Conservation (phyloP, 116 monocot species). For the Phalaenopsis hybrid region DNA sequence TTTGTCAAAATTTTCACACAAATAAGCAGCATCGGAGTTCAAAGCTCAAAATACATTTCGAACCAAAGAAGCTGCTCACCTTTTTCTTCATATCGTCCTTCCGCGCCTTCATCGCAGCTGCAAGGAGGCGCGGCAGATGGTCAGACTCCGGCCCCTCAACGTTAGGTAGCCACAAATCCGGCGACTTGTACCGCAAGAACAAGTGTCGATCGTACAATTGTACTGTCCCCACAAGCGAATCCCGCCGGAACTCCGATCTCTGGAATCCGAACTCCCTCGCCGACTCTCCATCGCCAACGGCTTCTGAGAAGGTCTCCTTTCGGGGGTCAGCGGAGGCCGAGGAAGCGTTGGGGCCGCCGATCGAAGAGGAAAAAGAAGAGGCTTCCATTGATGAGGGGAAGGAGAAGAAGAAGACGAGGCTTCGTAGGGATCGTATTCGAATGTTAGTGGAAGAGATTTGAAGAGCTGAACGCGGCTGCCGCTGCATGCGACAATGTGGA, state of each 20-base stretch:
- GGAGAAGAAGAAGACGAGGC: not conserved
- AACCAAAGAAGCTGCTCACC: slow-evolving; percentile 22
- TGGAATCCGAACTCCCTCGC: slow-evolving; percentile 50
- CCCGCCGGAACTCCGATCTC: slow-evolving; percentile 56
- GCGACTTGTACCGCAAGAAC: slow-evolving; percentile 77
- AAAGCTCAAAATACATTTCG: not conserved
- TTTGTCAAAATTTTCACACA: not conserved
- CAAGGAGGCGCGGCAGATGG: slow-evolving; percentile 54
- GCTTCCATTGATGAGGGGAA: not conserved
- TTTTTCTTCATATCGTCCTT: slow-evolving; percentile 51
- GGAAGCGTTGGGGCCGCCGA: not conserved
- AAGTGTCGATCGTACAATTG: slow-evolving; percentile 58
- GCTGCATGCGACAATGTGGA: not conserved
- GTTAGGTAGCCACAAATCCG: slow-evolving; percentile 57
- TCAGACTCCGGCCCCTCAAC: slow-evolving; percentile 70
- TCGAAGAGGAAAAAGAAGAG: not conserved
- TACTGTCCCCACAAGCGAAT: slow-evolving; percentile 62
- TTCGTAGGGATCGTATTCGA: not conserved
- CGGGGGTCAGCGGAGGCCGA: not conserved
- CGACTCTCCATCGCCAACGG: slow-evolving; percentile 7
- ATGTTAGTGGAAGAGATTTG: not conserved
- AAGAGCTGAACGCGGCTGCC: not conserved
- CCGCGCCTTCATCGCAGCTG: slow-evolving; percentile 48
- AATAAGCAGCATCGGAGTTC: not conserved
- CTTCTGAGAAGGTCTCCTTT: slow-evolving; percentile 6